Conservation (phyloP, 23 red algal species). For the Chondrus crispus region DNA sequence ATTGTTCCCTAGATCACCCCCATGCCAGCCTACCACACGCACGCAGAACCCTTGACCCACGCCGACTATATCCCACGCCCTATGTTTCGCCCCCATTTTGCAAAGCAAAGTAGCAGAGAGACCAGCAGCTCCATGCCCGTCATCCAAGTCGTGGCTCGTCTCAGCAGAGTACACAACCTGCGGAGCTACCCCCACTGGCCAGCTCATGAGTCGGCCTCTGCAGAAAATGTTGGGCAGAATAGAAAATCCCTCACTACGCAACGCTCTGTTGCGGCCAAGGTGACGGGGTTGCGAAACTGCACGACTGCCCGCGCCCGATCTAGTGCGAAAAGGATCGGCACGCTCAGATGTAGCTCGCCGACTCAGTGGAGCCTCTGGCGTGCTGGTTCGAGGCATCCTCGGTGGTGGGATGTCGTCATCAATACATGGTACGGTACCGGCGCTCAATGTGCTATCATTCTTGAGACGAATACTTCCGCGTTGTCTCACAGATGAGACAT, state of each 20-base stretch:
- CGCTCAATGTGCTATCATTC: too few relatives aligned
- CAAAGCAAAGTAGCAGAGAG: neutral
- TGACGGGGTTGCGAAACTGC: too few relatives aligned
- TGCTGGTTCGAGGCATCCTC: too few relatives aligned
- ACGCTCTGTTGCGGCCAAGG: neutral
- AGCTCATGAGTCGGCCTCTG: neutral
- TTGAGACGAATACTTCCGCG: too few relatives aligned
- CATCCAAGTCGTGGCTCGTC: neutral
- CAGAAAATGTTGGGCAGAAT: neutral
- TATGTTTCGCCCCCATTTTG: neutral
- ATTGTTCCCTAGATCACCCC: too few relatives aligned
- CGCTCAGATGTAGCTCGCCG: too few relatives aligned
- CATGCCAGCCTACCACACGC: neutral
- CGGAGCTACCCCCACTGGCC: neutral
- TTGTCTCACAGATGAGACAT: too few relatives aligned
- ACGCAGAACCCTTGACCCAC: neutral
- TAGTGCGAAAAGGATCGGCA: too few relatives aligned
- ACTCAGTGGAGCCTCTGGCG: too few relatives aligned
- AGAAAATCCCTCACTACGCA: neutral
- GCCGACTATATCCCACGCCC: neutral
- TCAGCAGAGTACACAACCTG: neutral
- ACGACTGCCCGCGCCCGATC: too few relatives aligned
- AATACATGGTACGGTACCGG: too few relatives aligned
- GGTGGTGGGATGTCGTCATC: too few relatives aligned
- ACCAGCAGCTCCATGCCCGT: neutral